Percentiles rank a stretch among this genome's conserved stretches.
These are phyloP conservation scores for Pseudoturritis turrita DNA, from an alignment of 345 rosid genomes.

Conservation along the genomic window DNA sequence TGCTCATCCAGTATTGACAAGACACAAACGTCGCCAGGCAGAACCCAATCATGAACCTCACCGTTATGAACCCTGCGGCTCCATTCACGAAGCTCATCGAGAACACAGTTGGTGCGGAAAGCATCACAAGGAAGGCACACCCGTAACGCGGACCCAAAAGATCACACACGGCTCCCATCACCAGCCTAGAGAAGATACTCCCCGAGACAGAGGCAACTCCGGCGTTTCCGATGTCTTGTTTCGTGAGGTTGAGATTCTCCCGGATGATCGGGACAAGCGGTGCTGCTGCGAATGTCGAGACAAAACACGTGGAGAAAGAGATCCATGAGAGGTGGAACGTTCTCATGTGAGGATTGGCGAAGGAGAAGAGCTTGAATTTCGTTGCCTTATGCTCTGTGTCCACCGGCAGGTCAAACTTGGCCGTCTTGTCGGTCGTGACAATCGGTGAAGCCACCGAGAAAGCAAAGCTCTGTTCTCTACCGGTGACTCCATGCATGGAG, in stretches of 20 bases:
- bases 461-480: slow-evolving; percentile 53
- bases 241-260: slow-evolving; percentile 64
- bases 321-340: slow-evolving; percentile 86
- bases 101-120: slow-evolving; percentile 67
- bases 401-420: slow-evolving; percentile 56
- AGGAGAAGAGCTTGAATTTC: slow-evolving; percentile 53
- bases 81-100: slow-evolving; percentile 54
- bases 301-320: slow-evolving; percentile 72
- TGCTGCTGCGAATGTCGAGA: slow-evolving; percentile 80
- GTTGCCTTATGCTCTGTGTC: slow-evolving; percentile 71
- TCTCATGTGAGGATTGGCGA: slow-evolving; percentile 71
- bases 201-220: slow-evolving; percentile 82
- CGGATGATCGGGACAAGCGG: slow-evolving; percentile 74
- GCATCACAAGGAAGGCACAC: slow-evolving; percentile 66
- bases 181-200: slow-evolving; percentile 72
- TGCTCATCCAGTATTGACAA: slow-evolving; percentile 89
- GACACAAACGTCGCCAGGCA: slow-evolving; percentile 84
- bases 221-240: slow-evolving; percentile 63
- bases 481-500: slow-evolving; percentile 70
- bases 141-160: slow-evolving; percentile 67
- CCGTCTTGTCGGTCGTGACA: slow-evolving; percentile 48
- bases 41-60: slow-evolving; percentile 79
- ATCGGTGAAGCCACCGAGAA: slow-evolving; percentile 52
- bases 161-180: slow-evolving; percentile 76
- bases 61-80: slow-evolving; percentile 54